Evolutionary conservation across 1,284 basidiomycete species (phyloP), one percentile per base, ranked within the genome.

Genomic region (Malassezia restricta): DNA sequence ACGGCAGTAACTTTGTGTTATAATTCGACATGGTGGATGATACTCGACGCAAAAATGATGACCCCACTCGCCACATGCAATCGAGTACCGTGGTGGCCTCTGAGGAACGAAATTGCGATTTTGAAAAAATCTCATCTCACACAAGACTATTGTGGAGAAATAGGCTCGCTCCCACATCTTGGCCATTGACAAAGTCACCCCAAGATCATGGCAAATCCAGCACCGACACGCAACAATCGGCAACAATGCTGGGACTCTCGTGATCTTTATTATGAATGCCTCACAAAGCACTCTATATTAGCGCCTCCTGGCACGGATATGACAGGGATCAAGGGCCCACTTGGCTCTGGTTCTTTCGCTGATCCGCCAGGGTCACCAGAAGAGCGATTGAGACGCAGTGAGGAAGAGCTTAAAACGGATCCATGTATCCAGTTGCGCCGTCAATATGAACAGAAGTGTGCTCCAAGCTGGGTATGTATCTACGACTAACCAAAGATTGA

Each of bases 221-320:
- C 56, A 24, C 57, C 62, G 51, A 58, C 32, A 62, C 59, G 70
- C 30, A 50, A 57, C 37, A 60, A 64, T 40, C 61, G 70, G 27
- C 60, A 65, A 46, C 60, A 56, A 9, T 73, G 70, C 50, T 73
- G 70, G 70, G 59, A 59, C 12, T 51, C 54, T 41, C 63, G 70
- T 31, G 70, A 73, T 45, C 39, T 38, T 40, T 73, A 73, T 58
- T 73, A 64, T 58, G 54, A 40, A 14, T 73, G 70, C 49, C 51
- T 73, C 37, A 59, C 62, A 4, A 42, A 47, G 15, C 57, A 70
- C 51, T 45, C 53, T 4, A 53, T 73, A 39, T 40, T 54, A n/a
- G 50, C 64, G 0, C 70, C 70, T 0, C 70, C 70, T 5, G 70
- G 70, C 5, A 71, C 66, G 1, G 69, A 72, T 43, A 67, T 66